These are phyloP conservation scores for Macadamia tetraphylla DNA, from an alignment of 164 flowering plant genomes.

Conservation along the genomic window DNA sequence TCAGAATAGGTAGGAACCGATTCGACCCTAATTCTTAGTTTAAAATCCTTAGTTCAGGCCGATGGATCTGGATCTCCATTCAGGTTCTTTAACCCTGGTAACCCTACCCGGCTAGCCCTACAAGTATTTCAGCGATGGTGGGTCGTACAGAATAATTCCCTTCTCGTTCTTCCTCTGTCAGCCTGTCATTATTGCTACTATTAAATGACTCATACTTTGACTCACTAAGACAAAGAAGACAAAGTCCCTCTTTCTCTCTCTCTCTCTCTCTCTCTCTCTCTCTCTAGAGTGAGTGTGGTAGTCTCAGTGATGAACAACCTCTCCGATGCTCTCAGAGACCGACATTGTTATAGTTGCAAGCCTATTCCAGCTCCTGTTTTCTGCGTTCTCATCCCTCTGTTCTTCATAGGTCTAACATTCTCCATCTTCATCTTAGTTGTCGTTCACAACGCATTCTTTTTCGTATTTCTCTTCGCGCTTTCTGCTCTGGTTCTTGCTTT, in stretches of 20 bases:
- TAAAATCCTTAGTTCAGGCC: too few species aligned
- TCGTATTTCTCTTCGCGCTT: constrained; percentile 32
- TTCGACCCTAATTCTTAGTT: too few species aligned
- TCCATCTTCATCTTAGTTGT: constrained; percentile 45
- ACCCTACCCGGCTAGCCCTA: too few species aligned
- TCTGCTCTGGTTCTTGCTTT: constrained; percentile 34
- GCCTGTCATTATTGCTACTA: too few species aligned
- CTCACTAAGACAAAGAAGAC: too few species aligned
- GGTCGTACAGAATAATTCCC: too few species aligned
- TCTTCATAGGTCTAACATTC: constrained; percentile 30
- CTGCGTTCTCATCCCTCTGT: constrained; percentile 31
- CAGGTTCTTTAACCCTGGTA: too few species aligned
- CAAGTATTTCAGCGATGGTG: too few species aligned
- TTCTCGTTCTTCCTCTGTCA: too few species aligned
- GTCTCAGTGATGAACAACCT: constrained; percentile 41
- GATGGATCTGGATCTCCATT: too few species aligned
- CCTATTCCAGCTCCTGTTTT: constrained; percentile 34
- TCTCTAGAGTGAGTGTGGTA: neutral
- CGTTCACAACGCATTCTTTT: constrained; percentile 48
- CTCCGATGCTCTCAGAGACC: constrained; percentile 19
- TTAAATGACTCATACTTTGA: too few species aligned
- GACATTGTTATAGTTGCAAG: constrained; percentile 18
- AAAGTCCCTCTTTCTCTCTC: neutral
- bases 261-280: constrained; percentile 1
- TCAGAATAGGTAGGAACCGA: too few species aligned